Conservation (phyloP, 1,284 basidiomycete species). For the Vanrija pseudolonga region DNA sequence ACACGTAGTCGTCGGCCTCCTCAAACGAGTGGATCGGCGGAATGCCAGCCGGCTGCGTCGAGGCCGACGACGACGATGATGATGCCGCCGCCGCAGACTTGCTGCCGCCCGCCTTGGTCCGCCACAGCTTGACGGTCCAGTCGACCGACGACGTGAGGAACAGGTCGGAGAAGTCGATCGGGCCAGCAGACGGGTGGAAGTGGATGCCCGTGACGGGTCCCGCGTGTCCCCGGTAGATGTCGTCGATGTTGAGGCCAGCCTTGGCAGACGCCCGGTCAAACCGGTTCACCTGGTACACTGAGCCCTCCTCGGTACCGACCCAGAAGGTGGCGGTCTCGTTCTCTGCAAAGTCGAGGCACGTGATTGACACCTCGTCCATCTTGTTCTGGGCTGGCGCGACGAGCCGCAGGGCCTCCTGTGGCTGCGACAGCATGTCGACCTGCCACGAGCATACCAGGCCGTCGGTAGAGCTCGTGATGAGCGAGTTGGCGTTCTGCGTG, state of each 20-base stretch:
- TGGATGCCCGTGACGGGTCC: conserved; percentile 90
- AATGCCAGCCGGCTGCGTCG: conserved; percentile 46
- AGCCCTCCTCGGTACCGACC: conserved; percentile 96
- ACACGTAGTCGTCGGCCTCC: conserved; percentile 97
- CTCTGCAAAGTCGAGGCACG: conserved; percentile 84
- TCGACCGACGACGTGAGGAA: conserved; percentile 89
- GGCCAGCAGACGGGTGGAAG: conserved; percentile 87
- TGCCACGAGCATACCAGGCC: conserved; percentile 96
- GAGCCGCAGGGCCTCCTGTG: conserved; percentile 91
- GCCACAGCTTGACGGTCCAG: conserved; percentile 95
- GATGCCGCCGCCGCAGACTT: conserved; percentile 50
- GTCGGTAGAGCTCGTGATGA: conserved; percentile 93
- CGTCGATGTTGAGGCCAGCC: conserved; percentile 85
- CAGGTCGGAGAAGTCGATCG: conserved; percentile 90
- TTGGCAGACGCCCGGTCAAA: conserved; percentile 95
- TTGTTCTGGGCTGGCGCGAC: conserved; percentile 81
- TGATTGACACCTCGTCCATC: conserved; percentile 92
- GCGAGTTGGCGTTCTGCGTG: conserved; percentile 94
- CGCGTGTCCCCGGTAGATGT: conserved; percentile 86
- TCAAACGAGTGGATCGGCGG: conserved; percentile 85
- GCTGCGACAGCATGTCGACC: conserved; percentile 96
- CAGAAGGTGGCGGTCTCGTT: conserved; percentile 94
- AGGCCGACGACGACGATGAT: conserved; percentile 5
- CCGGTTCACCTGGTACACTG: conserved; percentile 89
- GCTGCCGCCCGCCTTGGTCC: conserved; percentile 55